Evolutionary conservation across 106 monocot species (phyloP).

Genomic region (Platanthera zijinensis): DNA sequence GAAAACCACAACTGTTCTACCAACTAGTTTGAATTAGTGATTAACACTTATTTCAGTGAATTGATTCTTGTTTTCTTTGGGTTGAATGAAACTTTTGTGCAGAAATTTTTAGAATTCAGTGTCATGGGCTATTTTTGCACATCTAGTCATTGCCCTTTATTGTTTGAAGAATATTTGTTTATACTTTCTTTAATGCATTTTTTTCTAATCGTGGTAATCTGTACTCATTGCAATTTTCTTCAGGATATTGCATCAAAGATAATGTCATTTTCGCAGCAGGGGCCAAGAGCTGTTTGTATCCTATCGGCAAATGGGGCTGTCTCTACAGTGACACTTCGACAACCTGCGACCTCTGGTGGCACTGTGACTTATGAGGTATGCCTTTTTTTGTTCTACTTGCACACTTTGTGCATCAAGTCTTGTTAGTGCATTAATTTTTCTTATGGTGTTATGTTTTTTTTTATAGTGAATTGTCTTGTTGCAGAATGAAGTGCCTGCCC

Average conservation of each 20-base stretch:
- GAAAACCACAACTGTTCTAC: neutral
- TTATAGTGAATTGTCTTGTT: neutral
- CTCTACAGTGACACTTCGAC: constrained; percentile 26
- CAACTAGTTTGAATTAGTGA: neutral
- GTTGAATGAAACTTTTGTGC: neutral
- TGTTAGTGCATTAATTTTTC: neutral
- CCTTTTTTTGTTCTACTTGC: neutral
- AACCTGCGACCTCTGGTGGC: constrained; percentile 19
- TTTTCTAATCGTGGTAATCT: neutral
- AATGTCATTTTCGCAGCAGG: constrained; percentile 33
- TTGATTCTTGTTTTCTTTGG: neutral
- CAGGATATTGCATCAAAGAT: constrained; percentile 35
- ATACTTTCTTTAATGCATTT: neutral
- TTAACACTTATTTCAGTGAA: neutral
- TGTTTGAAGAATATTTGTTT: neutral
- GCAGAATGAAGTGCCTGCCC: neutral
- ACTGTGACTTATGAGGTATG: constrained; percentile 21
- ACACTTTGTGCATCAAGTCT: neutral
- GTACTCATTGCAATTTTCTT: neutral
- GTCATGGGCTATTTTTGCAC: neutral
- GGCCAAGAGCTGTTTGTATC: constrained; percentile 32
- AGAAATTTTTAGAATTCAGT: neutral
- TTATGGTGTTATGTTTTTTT: neutral
- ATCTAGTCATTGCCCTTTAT: neutral
- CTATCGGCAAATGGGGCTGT: constrained; percentile 37